These are phyloP conservation scores for Raddia distichophylla DNA, from an alignment of 176 grass and related monocot genomes.

Conservation along the genomic window DNA sequence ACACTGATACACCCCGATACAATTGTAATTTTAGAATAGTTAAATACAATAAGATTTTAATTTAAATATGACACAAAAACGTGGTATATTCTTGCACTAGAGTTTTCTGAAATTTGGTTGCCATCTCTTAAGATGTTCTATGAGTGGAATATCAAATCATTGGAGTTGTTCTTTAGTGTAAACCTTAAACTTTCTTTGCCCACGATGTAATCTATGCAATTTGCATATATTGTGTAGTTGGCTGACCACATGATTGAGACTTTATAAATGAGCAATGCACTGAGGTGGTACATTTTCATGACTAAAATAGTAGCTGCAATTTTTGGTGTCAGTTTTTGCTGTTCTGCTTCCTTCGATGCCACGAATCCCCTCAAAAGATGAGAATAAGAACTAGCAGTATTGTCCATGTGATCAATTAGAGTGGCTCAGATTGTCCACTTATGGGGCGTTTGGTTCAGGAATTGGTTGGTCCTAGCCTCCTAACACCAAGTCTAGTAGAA, in stretches of 20 bases:
- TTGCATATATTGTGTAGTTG: neutral
- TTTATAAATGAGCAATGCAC: neutral
- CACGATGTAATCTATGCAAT: neutral
- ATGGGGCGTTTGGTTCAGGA: too few species aligned
- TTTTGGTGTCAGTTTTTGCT: constrained; percentile 12
- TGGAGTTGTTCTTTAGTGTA: neutral
- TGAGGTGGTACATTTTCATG: neutral
- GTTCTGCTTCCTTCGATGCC: neutral
- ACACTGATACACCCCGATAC: neutral
- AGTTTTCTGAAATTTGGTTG: neutral
- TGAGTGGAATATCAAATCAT: neutral
- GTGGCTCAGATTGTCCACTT: neutral
- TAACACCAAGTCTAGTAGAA: neutral
- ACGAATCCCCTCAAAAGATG: neutral
- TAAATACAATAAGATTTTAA: neutral
- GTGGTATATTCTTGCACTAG: neutral
- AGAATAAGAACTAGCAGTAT: neutral
- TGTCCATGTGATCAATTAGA: neutral
- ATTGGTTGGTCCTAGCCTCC: neutral
- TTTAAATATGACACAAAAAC: neutral
- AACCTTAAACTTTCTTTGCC: neutral
- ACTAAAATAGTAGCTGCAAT: neutral
- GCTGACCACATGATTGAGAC: neutral
- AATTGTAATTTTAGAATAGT: neutral
- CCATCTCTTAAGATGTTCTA: neutral